These are phyloP conservation scores for Darksidea phi DNA, from an alignment of 495 filamentous ascomycete genomes.

Conservation along the genomic window DNA sequence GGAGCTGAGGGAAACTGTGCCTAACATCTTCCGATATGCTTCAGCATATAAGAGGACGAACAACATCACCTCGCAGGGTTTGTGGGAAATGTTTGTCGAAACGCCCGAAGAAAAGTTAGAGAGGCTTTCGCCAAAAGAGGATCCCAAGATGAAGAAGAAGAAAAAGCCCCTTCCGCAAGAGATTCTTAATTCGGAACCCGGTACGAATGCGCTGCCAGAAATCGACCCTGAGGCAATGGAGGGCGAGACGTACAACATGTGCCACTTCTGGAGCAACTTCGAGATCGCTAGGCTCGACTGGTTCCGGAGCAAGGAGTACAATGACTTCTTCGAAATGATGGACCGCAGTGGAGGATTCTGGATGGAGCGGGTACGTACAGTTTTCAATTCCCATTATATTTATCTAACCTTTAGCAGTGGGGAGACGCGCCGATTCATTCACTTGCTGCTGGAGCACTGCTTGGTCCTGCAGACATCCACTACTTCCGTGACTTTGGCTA, in stretches of 20 bases:
- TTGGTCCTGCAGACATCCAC: constrained; percentile 82
- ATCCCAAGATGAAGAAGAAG: constrained; percentile 60
- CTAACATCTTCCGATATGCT: constrained; percentile 99
- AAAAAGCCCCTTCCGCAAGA: constrained; percentile 80
- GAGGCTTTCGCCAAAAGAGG: constrained; percentile 54
- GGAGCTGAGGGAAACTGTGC: constrained; percentile 95
- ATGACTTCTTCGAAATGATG: constrained; percentile 99
- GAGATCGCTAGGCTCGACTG: constrained; percentile 94
- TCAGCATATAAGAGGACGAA: constrained; percentile 95
- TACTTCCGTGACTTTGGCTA: constrained; percentile 99
- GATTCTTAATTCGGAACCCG: constrained; percentile 73
- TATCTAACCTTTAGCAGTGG: constrained; percentile 64
- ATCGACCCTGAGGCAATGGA: constrained; percentile 95
- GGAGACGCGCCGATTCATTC: constrained; percentile 99
- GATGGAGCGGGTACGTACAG: constrained; percentile 83
- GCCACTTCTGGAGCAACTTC: constrained; percentile 99
- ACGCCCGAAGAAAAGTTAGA: constrained; percentile 55
- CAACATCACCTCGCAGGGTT: constrained; percentile 83
- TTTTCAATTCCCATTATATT: background rate
- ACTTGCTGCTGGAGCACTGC: constrained; percentile 84
- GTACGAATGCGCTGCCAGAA: constrained; percentile 67
- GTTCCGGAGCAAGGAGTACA: constrained; percentile 94
- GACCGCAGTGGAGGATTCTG: constrained; percentile 97
- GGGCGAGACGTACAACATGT: constrained; percentile 99
- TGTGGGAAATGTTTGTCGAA: constrained; percentile 99